phyloP scores from a whole-genome alignment of 83 land plant genomes.

The Picea engelmannii region DNA sequence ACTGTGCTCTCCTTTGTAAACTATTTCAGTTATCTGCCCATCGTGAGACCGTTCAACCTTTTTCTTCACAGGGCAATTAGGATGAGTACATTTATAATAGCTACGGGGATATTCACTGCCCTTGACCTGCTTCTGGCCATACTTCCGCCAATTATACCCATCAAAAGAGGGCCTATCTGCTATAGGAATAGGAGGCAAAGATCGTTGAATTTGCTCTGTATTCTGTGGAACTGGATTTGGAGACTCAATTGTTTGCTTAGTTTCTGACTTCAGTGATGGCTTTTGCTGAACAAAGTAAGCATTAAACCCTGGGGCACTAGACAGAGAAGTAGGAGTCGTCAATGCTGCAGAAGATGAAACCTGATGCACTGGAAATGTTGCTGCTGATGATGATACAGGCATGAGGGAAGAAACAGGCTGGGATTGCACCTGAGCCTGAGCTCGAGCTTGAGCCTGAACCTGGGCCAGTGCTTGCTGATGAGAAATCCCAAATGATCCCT shows the following conservation, averaged over 20 bases:
- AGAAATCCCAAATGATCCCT: neutral
- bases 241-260: slow-evolving; percentile 12
- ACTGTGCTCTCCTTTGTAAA: slow-evolving; percentile 86
- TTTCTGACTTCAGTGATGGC: neutral
- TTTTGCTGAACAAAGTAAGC: neutral
- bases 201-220: slow-evolving; percentile 24
- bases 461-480: slow-evolving; percentile 9
- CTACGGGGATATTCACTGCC: slow-evolving; percentile 45
- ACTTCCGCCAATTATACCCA: slow-evolving; percentile 63
- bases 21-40: slow-evolving; percentile 86
- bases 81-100: slow-evolving; percentile 52
- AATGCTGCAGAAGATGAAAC: slow-evolving; percentile 2
- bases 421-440: slow-evolving; percentile 12
- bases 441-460: slow-evolving; percentile 17
- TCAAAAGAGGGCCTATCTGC: slow-evolving; percentile 61
- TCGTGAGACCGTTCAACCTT: slow-evolving; percentile 85
- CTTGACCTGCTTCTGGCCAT: slow-evolving; percentile 55
- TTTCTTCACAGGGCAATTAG: slow-evolving; percentile 67
- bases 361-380: too few relatives aligned
- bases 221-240: slow-evolving; percentile 14
- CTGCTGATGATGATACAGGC: too few relatives aligned
- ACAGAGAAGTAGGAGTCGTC: neutral
- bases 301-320: neutral
- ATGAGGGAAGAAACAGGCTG: neutral
- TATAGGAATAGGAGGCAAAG: neutral